phyloP scores from a whole-genome alignment of 371 early-diverging fungal genomes.

The Syncephalastrum racemosum region DNA sequence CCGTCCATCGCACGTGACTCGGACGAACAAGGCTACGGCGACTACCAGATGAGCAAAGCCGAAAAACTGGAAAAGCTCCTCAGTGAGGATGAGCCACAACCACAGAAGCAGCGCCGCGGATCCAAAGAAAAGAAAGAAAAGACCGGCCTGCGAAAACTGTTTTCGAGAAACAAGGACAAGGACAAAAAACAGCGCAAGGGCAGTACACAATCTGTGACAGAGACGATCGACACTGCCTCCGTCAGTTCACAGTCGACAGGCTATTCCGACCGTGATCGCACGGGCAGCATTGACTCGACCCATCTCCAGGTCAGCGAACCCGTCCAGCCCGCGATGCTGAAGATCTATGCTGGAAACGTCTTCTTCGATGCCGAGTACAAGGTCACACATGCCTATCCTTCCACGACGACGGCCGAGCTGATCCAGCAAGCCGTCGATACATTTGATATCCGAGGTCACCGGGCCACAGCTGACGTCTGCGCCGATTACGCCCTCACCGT shows the following conservation, averaged over 20 bases:
- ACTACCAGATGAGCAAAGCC: conserved; percentile 13
- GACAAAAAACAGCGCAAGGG: conserved; percentile 29
- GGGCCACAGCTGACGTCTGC: conserved; percentile 27
- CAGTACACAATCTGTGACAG: conserved; percentile 13
- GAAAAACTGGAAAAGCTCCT: conserved; percentile 30
- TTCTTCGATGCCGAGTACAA: conserved; percentile 47
- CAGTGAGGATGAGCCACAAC: conserved; percentile 5
- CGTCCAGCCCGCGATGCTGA: conserved; percentile 22
- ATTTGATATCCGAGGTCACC: conserved; percentile 27
- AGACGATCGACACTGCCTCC: conserved; percentile 37
- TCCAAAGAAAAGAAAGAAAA: conserved; percentile 36
- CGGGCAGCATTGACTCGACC: conserved; percentile 29
- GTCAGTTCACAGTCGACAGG: conserved; percentile 39
- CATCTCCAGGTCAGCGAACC: neutral
- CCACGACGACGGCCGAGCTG: conserved; percentile 52
- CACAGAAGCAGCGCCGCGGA: conserved; percentile 4
- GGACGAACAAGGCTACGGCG: conserved; percentile 12
- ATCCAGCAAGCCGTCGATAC: conserved; percentile 48
- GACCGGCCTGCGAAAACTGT: conserved; percentile 41
- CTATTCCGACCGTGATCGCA: conserved; percentile 28
- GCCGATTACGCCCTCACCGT: conserved; percentile 45
- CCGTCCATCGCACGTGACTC: conserved; percentile 42
- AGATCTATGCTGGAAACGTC: conserved; percentile 53
- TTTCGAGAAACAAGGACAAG: conserved; percentile 34
- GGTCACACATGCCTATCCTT: conserved; percentile 38